Base-by-base conservation (phyloP, 345 rosid genomes). In the Lepidium africanum region DNA sequence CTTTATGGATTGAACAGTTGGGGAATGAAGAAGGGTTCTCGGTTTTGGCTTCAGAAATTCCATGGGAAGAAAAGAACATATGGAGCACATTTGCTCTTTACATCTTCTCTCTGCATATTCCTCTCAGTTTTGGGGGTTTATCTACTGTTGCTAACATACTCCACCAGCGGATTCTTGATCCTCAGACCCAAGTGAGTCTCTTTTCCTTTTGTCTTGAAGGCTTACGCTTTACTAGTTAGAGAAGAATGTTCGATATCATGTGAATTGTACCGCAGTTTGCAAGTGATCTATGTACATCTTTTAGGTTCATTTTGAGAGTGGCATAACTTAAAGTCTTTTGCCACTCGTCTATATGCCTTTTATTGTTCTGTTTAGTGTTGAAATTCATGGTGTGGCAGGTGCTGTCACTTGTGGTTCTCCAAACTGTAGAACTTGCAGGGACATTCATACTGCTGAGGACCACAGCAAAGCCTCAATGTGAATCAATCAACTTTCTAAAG, bases 31-130 rank as follows among this genome's bases (percentile, higher is more conserved):
- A 81, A 86, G 84, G 77, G 1, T 88, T 88, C 71, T 80, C 92
- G 2, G 87, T 70, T 49, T 80, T 88, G 71, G 71, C 75, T 63
- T 61, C 83, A 10, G 85, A 84, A 14, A 69, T 67, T 73, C 92
- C 94, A 63, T 93, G 97, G 97, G 88, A 84, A 45, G 73, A 71
- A 7, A 79, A 78, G 5, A 70, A 56, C 65, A 27, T 69, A 53
- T 93, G 97, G 98, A 85, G 85, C 80, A 90, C 87, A 10, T 76
- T 93, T 79, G 85, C 80, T 30, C 37, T 84, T 42, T 93, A 90
- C 74, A 77, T 93, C 84, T 82, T 88, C 83, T 82, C 81, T 77
- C 77, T 90, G 50, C 98, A 92, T 56, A 80, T 90, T 55, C 96
- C 96, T 80, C 80, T 88, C 71, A 86, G 97, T 65, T 75, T 79